These are phyloP conservation scores for Rhizophora apiculata DNA, from an alignment of 345 rosid species.

Conservation along the genomic window DNA sequence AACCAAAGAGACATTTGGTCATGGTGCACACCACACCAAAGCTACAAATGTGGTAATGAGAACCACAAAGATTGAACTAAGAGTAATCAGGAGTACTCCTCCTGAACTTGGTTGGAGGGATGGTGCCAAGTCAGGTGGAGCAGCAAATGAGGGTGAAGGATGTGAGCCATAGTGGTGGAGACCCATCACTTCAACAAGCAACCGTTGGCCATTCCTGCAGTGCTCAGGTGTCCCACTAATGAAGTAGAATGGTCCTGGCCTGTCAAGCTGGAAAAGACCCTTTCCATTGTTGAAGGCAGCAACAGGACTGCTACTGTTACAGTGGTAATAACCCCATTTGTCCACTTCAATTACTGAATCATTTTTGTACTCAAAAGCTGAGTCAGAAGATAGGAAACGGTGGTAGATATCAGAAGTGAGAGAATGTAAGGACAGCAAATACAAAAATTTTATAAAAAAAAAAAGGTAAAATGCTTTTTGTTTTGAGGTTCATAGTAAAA, in stretches of 20 bases:
- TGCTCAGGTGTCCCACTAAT: conserved; percentile 57
- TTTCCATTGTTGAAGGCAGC: conserved; percentile 54
- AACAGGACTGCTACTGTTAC: conserved; percentile 46
- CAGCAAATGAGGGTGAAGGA: conserved; percentile 38
- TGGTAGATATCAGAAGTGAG: background rate
- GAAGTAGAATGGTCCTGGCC: conserved; percentile 76
- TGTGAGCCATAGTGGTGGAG: conserved; percentile 28
- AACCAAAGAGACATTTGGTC: background rate
- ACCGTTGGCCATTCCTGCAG: conserved; percentile 66
- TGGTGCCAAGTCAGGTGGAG: conserved; percentile 35
- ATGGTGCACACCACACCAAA: conserved; percentile 13
- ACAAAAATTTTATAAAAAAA: no score
- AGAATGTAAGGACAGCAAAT: background rate
- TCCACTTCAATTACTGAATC: conserved; percentile 76
- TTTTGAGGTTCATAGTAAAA: no score
- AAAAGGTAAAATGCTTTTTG: no score
- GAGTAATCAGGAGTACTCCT: conserved; percentile 6
- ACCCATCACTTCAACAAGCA: conserved; percentile 67
- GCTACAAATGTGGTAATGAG: conserved; percentile 17
- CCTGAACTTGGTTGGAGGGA: conserved; percentile 40
- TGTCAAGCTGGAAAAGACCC: conserved; percentile 50
- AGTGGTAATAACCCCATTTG: conserved; percentile 71
- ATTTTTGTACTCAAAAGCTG: conserved; percentile 64
- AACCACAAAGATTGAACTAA: conserved; percentile 12
- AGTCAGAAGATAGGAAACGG: background rate